Conservation (phyloP, 2,329 filamentous ascomycete species). For the Claviceps fusiformis region DNA sequence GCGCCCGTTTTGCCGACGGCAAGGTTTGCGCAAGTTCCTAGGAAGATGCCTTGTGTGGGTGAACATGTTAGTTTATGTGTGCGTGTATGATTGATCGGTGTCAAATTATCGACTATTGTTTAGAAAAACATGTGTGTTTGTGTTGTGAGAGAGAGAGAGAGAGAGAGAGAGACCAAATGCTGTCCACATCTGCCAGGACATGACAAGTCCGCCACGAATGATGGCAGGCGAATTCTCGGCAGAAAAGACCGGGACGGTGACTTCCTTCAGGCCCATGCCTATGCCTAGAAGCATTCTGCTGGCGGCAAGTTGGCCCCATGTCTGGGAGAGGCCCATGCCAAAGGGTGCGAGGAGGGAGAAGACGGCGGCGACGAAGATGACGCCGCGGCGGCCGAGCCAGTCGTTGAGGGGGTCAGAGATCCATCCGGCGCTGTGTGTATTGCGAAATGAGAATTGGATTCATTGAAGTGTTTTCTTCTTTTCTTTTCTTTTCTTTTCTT, state of each 20-base stretch:
- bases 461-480: neutral
- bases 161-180: constrained; percentile 2
- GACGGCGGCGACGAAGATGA: constrained; percentile 49
- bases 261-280: constrained; percentile 42
- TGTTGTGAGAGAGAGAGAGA: neutral
- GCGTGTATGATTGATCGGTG: neutral
- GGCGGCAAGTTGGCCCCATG: constrained; percentile 43
- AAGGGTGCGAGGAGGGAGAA: constrained; percentile 50
- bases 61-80: neutral
- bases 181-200: constrained; percentile 39
- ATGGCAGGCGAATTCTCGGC: constrained; percentile 37
- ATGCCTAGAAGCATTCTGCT: constrained; percentile 38
- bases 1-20: constrained; percentile 44
- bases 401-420: constrained; percentile 49
- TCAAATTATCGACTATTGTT: neutral
- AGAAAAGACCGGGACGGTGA: constrained; percentile 38
- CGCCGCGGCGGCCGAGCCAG: constrained; percentile 43
- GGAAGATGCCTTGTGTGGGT: constrained; percentile 39
- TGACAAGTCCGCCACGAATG: constrained; percentile 40
- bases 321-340: constrained; percentile 44
- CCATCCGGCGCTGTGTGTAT: constrained; percentile 35
- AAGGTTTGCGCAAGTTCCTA: constrained; percentile 53
- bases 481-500: no score
- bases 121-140: no score
- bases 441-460: neutral